Conservation (phyloP, 192 early-diverging fungal species). For the Umbelopsis isabellina region DNA sequence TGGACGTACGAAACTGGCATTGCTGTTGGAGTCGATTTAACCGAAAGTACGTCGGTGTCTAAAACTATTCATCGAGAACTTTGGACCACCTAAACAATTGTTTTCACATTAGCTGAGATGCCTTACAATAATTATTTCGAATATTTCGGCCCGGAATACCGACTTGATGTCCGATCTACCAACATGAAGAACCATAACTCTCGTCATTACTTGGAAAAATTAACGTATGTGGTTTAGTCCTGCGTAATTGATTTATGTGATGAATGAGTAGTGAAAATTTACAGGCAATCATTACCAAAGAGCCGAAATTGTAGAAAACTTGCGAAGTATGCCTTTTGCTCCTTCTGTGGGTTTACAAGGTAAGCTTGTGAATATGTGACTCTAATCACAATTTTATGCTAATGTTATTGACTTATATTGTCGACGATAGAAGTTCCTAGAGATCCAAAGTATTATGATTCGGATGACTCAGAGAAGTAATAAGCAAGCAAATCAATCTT, state of each 20-base stretch:
- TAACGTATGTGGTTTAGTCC: conserved; percentile 58
- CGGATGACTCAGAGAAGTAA: too few relatives aligned
- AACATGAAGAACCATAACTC: conserved; percentile 91
- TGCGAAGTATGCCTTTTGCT: conserved; percentile 62
- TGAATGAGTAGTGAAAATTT: too few relatives aligned
- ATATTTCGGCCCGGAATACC: conserved; percentile 92
- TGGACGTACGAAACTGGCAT: conserved; percentile 96
- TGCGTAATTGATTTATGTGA: background rate
- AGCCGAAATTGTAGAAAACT: conserved; percentile 67
- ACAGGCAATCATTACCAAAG: conserved; percentile 18
- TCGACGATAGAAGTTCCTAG: too few relatives aligned
- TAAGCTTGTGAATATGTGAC: background rate
- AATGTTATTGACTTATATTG: too few relatives aligned
- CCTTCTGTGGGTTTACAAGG: conserved; percentile 84
- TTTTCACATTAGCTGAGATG: conserved; percentile 47
- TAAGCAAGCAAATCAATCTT: too few relatives aligned
- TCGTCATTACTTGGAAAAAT: conserved; percentile 80
- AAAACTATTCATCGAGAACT: background rate
- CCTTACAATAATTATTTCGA: conserved; percentile 89
- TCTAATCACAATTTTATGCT: too few relatives aligned
- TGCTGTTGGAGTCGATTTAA: conserved; percentile 71
- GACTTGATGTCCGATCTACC: conserved; percentile 82
- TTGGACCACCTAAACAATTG: background rate
- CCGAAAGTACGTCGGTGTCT: conserved; percentile 46
- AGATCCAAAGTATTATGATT: too few relatives aligned